phyloP scores from a whole-genome alignment of 169 alveolate genomes.

The Plasmodium vivax region DNA sequence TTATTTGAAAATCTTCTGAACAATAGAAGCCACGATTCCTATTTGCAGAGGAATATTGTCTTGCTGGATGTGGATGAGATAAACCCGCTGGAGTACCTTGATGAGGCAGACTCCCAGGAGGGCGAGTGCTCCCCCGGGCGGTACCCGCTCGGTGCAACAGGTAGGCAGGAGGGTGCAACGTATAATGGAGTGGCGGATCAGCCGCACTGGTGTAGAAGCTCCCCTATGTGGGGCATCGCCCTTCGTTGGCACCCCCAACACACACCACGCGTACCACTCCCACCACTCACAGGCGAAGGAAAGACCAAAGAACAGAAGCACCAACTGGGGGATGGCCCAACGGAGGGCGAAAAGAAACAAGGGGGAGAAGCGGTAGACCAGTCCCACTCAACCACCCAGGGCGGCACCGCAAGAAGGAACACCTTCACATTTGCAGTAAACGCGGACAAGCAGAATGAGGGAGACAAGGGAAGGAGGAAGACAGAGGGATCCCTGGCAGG shows the following conservation, averaged over 20 bases:
- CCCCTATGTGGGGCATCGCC: neutral
- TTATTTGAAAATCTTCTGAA: slow-evolving; percentile 35
- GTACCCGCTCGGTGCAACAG: neutral
- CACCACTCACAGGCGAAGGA: neutral
- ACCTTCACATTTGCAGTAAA: neutral
- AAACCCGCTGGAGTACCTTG: slow-evolving; percentile 37
- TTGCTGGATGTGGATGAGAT: slow-evolving; percentile 52
- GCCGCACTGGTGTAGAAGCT: neutral
- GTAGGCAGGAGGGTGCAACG: neutral
- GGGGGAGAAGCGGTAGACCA: neutral
- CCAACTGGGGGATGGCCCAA: neutral
- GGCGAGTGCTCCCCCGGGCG: neutral
- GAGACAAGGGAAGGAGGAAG: slow-evolving; percentile 27
- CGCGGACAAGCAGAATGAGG: neutral
- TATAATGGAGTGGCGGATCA: neutral
- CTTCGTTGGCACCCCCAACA: neutral
- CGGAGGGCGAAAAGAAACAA: neutral
- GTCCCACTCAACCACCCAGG: neutral
- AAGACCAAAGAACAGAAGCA: neutral
- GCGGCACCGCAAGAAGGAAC: neutral
- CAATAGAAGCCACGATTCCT: slow-evolving; percentile 5
- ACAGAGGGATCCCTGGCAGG: slow-evolving; percentile 18
- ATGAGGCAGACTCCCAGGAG: neutral
- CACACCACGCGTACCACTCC: neutral
- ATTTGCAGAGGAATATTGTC: slow-evolving; percentile 11